A percentile compares a stretch with the other conserved stretches of the same genome.
Conservation (phyloP, 2,329 filamentous ascomycete species). For the Xylariaceae sp. region DNA sequence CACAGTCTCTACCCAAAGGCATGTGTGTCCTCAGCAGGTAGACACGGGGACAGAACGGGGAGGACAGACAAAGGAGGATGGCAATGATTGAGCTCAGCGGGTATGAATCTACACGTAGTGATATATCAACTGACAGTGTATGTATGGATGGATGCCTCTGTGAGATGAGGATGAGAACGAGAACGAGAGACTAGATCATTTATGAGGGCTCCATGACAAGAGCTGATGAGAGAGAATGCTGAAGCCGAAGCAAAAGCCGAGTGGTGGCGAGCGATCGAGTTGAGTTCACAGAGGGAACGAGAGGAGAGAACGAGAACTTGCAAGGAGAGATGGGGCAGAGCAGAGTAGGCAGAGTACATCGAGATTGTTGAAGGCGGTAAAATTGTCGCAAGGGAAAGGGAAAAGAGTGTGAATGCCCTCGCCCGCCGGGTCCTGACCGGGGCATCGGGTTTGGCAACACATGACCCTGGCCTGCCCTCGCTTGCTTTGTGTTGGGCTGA, state of each 20-base stretch:
- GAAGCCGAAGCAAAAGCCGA: not conserved
- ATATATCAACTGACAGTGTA: too few species aligned
- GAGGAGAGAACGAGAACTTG: not conserved
- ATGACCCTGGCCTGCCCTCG: constrained; percentile 4
- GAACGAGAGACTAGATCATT: not conserved
- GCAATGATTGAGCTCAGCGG: not conserved
- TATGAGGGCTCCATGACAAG: not conserved
- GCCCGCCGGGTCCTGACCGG: not conserved
- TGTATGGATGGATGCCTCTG: not conserved
- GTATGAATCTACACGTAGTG: too few species aligned
- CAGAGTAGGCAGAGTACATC: not conserved
- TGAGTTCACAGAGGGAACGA: constrained; percentile 1
- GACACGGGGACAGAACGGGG: not conserved
- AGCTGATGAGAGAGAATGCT: not conserved
- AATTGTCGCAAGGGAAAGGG: not conserved
- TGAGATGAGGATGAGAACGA: not conserved
- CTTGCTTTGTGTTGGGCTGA: constrained; percentile 1
- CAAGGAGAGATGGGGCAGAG: not conserved
- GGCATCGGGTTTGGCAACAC: constrained; percentile 5
- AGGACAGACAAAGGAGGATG: not conserved
- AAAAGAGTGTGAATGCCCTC: constrained; percentile 10
- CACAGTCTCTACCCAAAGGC: not conserved
- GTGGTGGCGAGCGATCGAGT: not conserved
- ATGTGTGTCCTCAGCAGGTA: not conserved
- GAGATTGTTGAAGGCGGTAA: constrained; percentile 1